Base-by-base conservation (phyloP, 2,329 filamentous ascomycete genomes). In the Sporothrix luriei region DNA sequence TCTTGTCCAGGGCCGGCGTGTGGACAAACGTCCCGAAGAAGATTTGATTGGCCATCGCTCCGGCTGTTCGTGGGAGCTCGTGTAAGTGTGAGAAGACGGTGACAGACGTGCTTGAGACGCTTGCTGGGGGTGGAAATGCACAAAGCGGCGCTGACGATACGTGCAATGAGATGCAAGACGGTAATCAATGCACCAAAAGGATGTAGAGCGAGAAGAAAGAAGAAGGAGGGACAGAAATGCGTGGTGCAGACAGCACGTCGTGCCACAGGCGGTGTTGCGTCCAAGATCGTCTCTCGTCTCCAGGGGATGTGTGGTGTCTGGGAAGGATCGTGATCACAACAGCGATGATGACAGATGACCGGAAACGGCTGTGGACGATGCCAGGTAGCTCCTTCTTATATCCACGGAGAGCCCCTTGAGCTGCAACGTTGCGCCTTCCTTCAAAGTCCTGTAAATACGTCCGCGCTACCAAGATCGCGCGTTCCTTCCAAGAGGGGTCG, bases 1-100 rank as follows among this genome's bases (percentile, higher is more conserved):
- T 79, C 74, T 83, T 77, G 69, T 80, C 78, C 3, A 82, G 80
- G 16, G 77, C 78, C 72, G 80, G 83, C 76, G 82, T 82, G 76
- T 87, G 84, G 69, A 88, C 78, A 73, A 88, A 88, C 0, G 82
- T 84, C 70, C 86, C 86, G 49, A 84, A 75, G 73, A 87, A 85
- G 24, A 87, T 74, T 74, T 85, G 80, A 64, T 82, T 82, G 69
- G 65, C 71, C 52, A 71, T 72, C 48, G 66, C 66, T 62, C 10
- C 19, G 11, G 24, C 54, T 21, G 21, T 43, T 40, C 16, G 46
- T 5, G 9, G 19, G 19, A 21, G 5, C 4, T 19, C 51, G 21
- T 7, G n/a, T n/a, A 55, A 29, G 29, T 2, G 52, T 16, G 16
- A 11, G n/a, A 43, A 4, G 33, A 7, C 43, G n/a, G 16, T 4